Evolutionary conservation across 345 rosid genomes (phyloP).

Genomic region (Boechera retrofracta): DNA sequence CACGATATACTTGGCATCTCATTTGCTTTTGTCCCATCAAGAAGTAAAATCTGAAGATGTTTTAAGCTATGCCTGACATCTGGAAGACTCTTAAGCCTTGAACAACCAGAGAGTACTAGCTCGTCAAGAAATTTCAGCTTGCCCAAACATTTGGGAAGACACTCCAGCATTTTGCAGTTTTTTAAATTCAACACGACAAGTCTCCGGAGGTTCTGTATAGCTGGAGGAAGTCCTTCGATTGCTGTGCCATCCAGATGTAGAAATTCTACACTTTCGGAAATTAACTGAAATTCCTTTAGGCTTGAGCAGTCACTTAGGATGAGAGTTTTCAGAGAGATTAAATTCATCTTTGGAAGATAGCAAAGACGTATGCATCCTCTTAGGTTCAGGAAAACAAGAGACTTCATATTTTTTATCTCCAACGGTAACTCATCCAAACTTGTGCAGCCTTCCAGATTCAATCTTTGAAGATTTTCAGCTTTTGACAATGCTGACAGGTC

Average conservation of each 20-base stretch:
- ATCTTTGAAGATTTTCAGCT: conserved; percentile 23
- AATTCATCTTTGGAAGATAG: not conserved
- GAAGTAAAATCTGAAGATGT: not conserved
- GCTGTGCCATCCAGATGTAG: conserved; percentile 17
- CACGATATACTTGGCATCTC: not conserved
- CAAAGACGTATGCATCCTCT: conserved; percentile 18
- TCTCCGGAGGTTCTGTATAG: not conserved
- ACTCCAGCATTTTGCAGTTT: conserved; percentile 1
- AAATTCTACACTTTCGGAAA: not conserved
- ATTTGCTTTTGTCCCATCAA: not conserved
- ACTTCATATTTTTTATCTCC: conserved; percentile 6
- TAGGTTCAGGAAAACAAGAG: conserved; percentile 11
- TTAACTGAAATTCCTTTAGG: conserved; percentile 14
- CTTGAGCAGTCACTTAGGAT: conserved; percentile 27
- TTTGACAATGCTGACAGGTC: conserved; percentile 3
- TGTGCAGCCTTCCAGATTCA: conserved; percentile 28
- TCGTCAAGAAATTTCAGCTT: conserved; percentile 3
- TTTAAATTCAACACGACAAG: not conserved
- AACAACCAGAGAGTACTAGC: conserved; percentile 12
- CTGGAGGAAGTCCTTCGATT: conserved; percentile 17
- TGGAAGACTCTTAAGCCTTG: not conserved
- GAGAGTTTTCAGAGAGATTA: conserved; percentile 12
- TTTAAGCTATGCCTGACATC: not conserved
- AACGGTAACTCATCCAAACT: not conserved
- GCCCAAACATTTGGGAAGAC: not conserved